Evolutionary conservation across 768 basidiomycete species (phyloP), one percentile per base, ranked within the genome.

Genomic region (Daedalea quercina): DNA sequence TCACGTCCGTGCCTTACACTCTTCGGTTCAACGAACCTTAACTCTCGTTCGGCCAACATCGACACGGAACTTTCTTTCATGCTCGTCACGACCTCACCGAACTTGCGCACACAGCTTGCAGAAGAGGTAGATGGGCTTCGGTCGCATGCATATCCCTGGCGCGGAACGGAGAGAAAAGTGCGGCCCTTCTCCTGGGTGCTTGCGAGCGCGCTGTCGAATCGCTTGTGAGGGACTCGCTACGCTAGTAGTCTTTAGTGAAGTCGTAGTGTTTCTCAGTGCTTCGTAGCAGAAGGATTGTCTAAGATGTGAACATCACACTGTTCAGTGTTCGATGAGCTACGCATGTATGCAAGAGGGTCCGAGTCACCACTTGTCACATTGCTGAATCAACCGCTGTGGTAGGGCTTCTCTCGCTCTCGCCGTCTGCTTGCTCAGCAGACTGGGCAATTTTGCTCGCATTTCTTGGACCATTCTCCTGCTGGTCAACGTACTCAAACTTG

Each of bases 21-120:
- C 46, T 90, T 97, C 66, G 94, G 94, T 9, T 95, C 93, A 0
- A 95, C 94, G 3, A 97, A 97, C 67, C 79, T 97, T 47, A 94
- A 94, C 63, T 87, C 92, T 2, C 85, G 94, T 3, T 94, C 93
- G 1, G 80, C 91, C 1, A 81, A 90, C 58, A 81, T 97, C 35
- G 94, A 96, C 67, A 91, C 90, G 9, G 94, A 96, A 61, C 75
- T 96, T 28, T 94, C 92, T 0, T 90, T 96, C 66, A 64, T 94
- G 44, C 81, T 96, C 77, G 64, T 85, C 45, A 79, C 90, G 11
- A 81, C 84, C 20, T 83, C 84, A 15, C 33, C 62, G 9, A 51
- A 65, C 1, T 63, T 90, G 37, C 76, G 77, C 26, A 65, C 65
- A 42, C 70, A 73, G 46, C 71, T 90, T 2, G 71, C 72, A 1